Percentiles rank a stretch among this genome's conserved stretches.
phyloP scores from a whole-genome alignment of 1,139 yeast species.

The Magnusiomyces sp. region DNA sequence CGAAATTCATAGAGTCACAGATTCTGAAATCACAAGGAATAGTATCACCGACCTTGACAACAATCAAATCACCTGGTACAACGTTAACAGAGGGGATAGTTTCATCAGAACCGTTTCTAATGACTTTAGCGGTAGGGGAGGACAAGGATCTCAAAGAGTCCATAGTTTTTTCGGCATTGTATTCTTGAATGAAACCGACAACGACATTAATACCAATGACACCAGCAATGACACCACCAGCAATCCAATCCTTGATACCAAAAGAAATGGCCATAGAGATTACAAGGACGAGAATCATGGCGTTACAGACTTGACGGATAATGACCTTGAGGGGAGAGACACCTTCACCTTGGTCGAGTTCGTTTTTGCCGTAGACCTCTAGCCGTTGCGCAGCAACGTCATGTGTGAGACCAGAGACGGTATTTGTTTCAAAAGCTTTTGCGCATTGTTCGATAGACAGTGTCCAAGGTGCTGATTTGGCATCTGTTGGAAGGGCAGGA shows the following conservation, averaged over 20 bases:
- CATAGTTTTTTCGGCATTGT: constrained; percentile 74
- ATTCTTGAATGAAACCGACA: constrained; percentile 66
- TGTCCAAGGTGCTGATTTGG: constrained; percentile 21
- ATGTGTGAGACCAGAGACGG: constrained; percentile 42
- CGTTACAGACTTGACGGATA: constrained; percentile 66
- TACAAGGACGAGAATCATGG: constrained; percentile 68
- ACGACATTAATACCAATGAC: constrained; percentile 58
- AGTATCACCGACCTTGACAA: constrained; percentile 65
- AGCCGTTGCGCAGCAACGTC: constrained; percentile 33
- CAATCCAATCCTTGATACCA: constrained; percentile 71
- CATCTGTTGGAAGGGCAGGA: background rate
- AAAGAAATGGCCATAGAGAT: constrained; percentile 70
- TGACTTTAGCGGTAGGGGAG: constrained; percentile 65
- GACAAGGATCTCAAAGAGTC: constrained; percentile 61
- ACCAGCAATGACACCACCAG: constrained; percentile 73
- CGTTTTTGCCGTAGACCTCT: constrained; percentile 46
- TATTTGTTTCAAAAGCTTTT: constrained; percentile 33
- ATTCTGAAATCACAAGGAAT: constrained; percentile 70
- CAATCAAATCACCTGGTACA: constrained; percentile 70
- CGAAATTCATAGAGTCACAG: constrained; percentile 55
- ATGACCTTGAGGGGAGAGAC: constrained; percentile 52
- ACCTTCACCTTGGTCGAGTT: constrained; percentile 51
- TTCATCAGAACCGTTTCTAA: constrained; percentile 52
- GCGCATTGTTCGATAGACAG: constrained; percentile 15
- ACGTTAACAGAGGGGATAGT: constrained; percentile 60